Percentiles rank a stretch among this genome's conserved stretches.
These are phyloP conservation scores for Plectosphaerella cucumerina DNA, from an alignment of 2,329 filamentous ascomycete species.

Conservation along the genomic window DNA sequence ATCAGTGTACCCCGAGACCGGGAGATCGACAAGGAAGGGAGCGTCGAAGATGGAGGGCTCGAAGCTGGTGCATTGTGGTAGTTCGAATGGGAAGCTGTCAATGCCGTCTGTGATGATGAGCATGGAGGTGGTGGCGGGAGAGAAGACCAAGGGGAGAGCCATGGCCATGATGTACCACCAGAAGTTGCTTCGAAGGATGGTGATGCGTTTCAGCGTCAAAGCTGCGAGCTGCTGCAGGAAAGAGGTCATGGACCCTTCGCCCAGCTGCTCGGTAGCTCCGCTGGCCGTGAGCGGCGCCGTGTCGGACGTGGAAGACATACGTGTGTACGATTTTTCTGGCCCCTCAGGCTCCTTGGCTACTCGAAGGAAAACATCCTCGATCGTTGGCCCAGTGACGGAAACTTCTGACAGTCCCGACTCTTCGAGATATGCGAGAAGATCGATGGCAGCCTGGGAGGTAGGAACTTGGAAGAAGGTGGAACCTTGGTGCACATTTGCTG, in stretches of 20 bases:
- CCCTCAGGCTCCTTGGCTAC: slow-evolving; percentile 58
- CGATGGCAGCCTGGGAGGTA: not conserved
- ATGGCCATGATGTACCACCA: slow-evolving; percentile 3
- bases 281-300: slow-evolving; percentile 7
- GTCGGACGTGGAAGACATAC: not conserved
- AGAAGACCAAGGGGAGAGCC: not conserved
- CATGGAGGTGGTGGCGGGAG: not conserved
- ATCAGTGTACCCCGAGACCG: not conserved
- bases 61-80: not conserved
- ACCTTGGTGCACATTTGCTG: not conserved
- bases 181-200: slow-evolving; percentile 46
- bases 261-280: slow-evolving; percentile 25
- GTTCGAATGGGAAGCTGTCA: not conserved
- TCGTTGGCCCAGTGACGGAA: slow-evolving; percentile 59
- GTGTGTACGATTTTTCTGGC: slow-evolving; percentile 19
- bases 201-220: slow-evolving; percentile 60
- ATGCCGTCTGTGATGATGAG: not conserved
- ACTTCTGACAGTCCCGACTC: slow-evolving; percentile 54
- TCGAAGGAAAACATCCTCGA: slow-evolving; percentile 69
- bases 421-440: slow-evolving; percentile 36
- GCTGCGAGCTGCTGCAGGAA: slow-evolving; percentile 58
- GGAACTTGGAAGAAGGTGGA: not conserved
- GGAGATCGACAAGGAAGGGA: not conserved
- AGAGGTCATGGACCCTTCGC: slow-evolving; percentile 53
- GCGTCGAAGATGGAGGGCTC: not conserved